Evolutionary conservation across 179 eudicot genomes (phyloP).

Genomic region (Spinacia oleracea): DNA sequence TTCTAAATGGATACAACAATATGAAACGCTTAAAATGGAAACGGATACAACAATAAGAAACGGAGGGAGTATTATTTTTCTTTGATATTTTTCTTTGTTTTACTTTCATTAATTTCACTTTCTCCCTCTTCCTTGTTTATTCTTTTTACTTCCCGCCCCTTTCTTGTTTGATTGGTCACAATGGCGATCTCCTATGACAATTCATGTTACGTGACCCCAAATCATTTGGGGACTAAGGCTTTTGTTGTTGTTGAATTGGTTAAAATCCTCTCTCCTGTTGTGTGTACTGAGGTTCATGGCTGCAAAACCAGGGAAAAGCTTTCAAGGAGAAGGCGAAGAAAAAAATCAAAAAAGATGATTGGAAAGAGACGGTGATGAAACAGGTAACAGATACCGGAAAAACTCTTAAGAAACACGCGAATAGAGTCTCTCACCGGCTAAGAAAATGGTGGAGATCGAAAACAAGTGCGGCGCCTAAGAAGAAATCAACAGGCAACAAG

Average conservation of each 20-base stretch:
- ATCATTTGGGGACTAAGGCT: no score
- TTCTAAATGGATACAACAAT: no score
- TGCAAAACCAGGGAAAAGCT: conserved; percentile 55
- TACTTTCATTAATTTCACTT: no score
- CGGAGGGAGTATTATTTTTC: no score
- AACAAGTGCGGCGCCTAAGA: conserved; percentile 36
- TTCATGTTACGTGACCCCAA: no score
- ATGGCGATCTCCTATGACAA: no score
- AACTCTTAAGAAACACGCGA: conserved; percentile 48
- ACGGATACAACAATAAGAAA: no score
- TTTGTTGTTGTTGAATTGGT: background rate
- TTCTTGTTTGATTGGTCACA: no score
- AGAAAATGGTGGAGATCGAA: conserved; percentile 66
- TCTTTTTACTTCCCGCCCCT: no score
- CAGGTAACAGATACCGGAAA: conserved; percentile 46
- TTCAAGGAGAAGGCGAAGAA: conserved; percentile 49
- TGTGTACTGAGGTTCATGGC: conserved; percentile 16
- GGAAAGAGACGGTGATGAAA: conserved; percentile 62
- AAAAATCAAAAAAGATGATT: conserved; percentile 46
- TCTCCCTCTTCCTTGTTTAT: no score
- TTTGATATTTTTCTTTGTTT: no score
- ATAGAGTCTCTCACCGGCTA: conserved; percentile 41
- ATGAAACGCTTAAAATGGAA: no score
- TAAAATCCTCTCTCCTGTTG: background rate
- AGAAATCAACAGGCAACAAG: conserved; percentile 49